A percentile compares a stretch with the other conserved stretches of the same genome.
These are phyloP conservation scores for Ballota nigra DNA, from an alignment of 257 asterid species.

Conservation along the genomic window DNA sequence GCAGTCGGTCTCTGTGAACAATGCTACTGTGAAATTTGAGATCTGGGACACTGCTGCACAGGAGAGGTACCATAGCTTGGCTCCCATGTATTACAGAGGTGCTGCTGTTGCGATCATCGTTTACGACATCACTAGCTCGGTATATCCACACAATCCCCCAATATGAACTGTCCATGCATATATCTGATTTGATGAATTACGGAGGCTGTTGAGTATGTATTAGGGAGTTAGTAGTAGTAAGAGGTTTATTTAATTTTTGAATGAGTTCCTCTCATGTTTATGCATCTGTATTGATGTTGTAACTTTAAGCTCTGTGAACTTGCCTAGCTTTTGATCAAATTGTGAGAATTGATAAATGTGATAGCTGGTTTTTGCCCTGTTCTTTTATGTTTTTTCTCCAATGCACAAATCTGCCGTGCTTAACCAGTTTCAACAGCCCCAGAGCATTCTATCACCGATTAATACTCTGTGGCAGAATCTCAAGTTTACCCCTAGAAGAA, in stretches of 20 bases:
- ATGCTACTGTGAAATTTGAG: slow-evolving; percentile 88
- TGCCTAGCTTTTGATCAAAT: not conserved
- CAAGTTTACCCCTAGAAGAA: too few species aligned
- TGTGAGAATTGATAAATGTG: too few species aligned
- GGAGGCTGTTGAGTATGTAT: not conserved
- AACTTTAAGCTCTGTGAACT: not conserved
- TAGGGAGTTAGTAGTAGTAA: not conserved
- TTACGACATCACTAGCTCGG: slow-evolving; percentile 85
- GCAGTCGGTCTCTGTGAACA: slow-evolving; percentile 74
- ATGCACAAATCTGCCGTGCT: slow-evolving; percentile 67
- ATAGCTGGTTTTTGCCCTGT: not conserved
- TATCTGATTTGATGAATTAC: slow-evolving; percentile 9
- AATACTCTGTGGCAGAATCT: too few species aligned
- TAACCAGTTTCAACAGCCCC: slow-evolving; percentile 81
- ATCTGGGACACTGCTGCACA: slow-evolving; percentile 99
- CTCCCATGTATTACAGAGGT: slow-evolving; percentile 97
- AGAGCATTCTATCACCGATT: slow-evolving; percentile 63
- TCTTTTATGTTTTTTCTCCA: slow-evolving; percentile 57
- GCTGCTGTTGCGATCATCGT: slow-evolving; percentile 98
- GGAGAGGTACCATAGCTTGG: slow-evolving; percentile 98
- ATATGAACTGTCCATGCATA: slow-evolving; percentile 11
- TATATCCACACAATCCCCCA: slow-evolving; percentile 24
- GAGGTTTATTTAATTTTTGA: too few species aligned
- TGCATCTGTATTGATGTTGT: slow-evolving; percentile 2
- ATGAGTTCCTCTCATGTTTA: slow-evolving; percentile 8